Evolutionary conservation across 2,329 filamentous ascomycete species (phyloP), one percentile per base, ranked within the genome.

Genomic region (Sarocladium brachiariae): DNA sequence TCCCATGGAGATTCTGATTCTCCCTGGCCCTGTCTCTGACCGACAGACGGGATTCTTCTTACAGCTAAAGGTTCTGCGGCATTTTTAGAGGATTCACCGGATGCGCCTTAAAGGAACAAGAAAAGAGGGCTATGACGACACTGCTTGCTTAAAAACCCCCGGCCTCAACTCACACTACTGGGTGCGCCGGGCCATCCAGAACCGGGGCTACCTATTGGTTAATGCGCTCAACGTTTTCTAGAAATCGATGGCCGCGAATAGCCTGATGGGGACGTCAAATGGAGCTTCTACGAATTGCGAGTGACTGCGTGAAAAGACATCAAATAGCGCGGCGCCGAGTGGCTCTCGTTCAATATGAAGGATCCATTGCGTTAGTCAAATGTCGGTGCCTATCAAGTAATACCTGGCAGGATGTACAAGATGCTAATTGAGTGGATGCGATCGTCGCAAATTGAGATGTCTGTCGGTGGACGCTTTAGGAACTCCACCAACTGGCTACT

Each of bases 251-350:
- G 27, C n/a, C 8, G 39, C 39, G 39, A 25, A 24, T 18, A 23
- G 6, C 39, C 39, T 9, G 39, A 43, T 25, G 21, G 11, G 13
- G 39, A 43, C 23, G n/a, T 24, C 21, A 13, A n/a, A 43, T 43
- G 39, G 39, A 43, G 35, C 35, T 19, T 6, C 16, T 8, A 21
- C 16, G 7, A 16, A 39, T 7, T 39, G 16, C 4, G 35, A 39
- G 35, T 16, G 16, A 39, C n/a, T n/a, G n/a, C n/a, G n/a, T n/a
- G 18, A 10, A 39, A 39, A 7, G n/a, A 25, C 21, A 25, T 24
- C 23, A 43, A 43, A 43, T 43, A 43, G 39, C 39, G 39, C 39
- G 39, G 27, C 39, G 39, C 39, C 39, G 39, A 43, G 39, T 43
- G 39, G 21, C 39, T 25, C 39, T 43, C n/a, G 39, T 8, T 7